These are phyloP conservation scores for Saccharomycopsis sp. DNA, from an alignment of 805 yeast genomes.

Conservation along the genomic window DNA sequence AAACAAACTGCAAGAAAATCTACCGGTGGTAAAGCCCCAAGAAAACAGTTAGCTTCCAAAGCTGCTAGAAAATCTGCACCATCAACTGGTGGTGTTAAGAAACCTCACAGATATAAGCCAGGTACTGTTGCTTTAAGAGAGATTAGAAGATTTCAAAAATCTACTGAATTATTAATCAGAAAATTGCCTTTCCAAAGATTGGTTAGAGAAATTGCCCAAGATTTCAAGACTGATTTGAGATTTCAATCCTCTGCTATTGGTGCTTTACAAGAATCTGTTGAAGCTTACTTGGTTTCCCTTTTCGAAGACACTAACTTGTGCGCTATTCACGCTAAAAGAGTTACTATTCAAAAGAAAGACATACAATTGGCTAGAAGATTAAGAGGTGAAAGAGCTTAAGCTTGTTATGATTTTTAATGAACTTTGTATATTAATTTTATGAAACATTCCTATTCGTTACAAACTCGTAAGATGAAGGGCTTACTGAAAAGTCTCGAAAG, in stretches of 20 bases:
- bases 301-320: constrained; percentile 88
- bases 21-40: constrained; percentile 90
- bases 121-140: constrained; percentile 92
- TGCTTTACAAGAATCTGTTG: constrained; percentile 86
- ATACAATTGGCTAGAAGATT: constrained; percentile 87
- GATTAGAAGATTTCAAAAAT: constrained; percentile 87
- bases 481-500: too few relatives aligned
- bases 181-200: constrained; percentile 88
- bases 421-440: constrained; percentile 1
- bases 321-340: constrained; percentile 92
- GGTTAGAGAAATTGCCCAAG: constrained; percentile 85
- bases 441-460: neutral
- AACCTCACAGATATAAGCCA: constrained; percentile 92
- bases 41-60: constrained; percentile 86
- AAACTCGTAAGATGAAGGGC: neutral
- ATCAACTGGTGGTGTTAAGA: constrained; percentile 81
- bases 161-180: constrained; percentile 80
- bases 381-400: constrained; percentile 80
- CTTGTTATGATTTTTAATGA: constrained; percentile 1
- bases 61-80: constrained; percentile 89
- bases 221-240: constrained; percentile 79
- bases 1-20: constrained; percentile 87
- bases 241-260: constrained; percentile 88
- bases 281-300: constrained; percentile 79
- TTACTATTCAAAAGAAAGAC: constrained; percentile 87